Conservation (phyloP, 2,329 filamentous ascomycete genomes). For the Cladosporium velox region DNA sequence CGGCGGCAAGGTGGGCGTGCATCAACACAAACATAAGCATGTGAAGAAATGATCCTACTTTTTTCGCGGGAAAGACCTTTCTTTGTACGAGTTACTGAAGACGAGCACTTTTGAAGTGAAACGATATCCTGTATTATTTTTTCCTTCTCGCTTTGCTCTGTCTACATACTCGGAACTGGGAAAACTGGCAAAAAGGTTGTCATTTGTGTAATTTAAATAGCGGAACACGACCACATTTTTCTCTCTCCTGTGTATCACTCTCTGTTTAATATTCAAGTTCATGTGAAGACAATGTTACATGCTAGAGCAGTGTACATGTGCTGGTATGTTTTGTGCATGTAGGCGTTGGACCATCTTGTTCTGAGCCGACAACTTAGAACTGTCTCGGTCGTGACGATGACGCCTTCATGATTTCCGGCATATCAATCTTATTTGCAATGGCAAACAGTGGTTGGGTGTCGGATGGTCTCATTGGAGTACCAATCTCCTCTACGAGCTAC, state of each 20-base stretch:
- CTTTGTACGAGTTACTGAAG: conserved; percentile 1
- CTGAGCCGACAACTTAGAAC: neutral
- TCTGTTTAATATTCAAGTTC: neutral
- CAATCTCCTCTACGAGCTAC: neutral
- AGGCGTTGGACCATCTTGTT: neutral
- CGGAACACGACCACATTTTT: conserved; percentile 13
- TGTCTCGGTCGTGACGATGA: neutral
- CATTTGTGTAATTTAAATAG: conserved; percentile 20
- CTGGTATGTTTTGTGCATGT: too few species aligned
- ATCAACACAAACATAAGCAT: conserved; percentile 5
- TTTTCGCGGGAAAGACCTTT: conserved; percentile 3
- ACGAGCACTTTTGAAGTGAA: conserved; percentile 2
- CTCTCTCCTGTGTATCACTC: neutral
- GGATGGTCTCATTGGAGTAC: neutral
- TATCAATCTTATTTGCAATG: neutral
- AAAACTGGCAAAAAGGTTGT: conserved; percentile 14
- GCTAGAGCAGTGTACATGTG: neutral
- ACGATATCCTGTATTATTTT: conserved; percentile 15
- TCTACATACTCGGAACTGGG: neutral
- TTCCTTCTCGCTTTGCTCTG: conserved; percentile 4
- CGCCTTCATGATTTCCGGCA: neutral
- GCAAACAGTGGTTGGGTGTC: neutral
- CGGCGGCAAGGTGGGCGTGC: conserved; percentile 27
- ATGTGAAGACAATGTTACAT: neutral
- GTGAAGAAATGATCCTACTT: conserved; percentile 16